Evolutionary conservation across 208 protist genomes (phyloP).

Genomic region (Leishmania lainsoni): DNA sequence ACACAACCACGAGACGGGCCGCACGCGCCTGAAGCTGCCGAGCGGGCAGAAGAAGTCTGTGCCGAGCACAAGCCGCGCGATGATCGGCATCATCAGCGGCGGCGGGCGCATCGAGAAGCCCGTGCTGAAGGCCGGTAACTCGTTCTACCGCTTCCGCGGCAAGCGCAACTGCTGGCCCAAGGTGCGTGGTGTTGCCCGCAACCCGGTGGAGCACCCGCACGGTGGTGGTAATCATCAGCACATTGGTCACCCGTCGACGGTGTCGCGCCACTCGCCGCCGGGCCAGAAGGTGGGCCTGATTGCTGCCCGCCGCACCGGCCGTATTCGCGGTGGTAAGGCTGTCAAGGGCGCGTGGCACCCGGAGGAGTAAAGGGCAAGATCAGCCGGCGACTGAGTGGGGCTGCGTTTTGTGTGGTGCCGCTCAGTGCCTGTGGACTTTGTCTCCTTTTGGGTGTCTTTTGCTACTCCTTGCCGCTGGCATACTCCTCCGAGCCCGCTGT

Average conservation of each 20-base stretch:
- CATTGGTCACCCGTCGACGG: conserved; percentile 97
- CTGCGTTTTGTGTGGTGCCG: not conserved
- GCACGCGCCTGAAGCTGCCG: conserved; percentile 98
- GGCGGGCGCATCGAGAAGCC: conserved; percentile 99
- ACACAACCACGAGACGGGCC: conserved; percentile 96
- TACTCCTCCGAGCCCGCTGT: not conserved
- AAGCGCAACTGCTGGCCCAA: conserved; percentile 99
- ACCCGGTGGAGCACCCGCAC: conserved; percentile 99
- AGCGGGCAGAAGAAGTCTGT: conserved; percentile 99
- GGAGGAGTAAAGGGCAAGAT: conserved; percentile 70
- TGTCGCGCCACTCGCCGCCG: conserved; percentile 90
- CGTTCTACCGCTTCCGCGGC: conserved; percentile 98
- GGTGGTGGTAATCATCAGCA: conserved; percentile 99
- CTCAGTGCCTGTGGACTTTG: not conserved
- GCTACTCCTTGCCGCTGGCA: not conserved
- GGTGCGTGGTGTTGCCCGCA: conserved; percentile 99
- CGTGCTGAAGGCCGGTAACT: conserved; percentile 98
- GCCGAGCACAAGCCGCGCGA: conserved; percentile 93
- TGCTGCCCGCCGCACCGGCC: conserved; percentile 92
- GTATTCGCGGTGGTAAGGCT: conserved; percentile 63
- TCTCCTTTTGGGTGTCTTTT: not conserved
- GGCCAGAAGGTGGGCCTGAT: conserved; percentile 99
- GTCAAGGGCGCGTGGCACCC: conserved; percentile 90
- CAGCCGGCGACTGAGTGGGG: conserved; percentile 2
- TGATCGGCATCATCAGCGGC: conserved; percentile 98